These are phyloP conservation scores for Fusarium papillatum DNA, from an alignment of 2,329 filamentous ascomycete species.

Conservation along the genomic window DNA sequence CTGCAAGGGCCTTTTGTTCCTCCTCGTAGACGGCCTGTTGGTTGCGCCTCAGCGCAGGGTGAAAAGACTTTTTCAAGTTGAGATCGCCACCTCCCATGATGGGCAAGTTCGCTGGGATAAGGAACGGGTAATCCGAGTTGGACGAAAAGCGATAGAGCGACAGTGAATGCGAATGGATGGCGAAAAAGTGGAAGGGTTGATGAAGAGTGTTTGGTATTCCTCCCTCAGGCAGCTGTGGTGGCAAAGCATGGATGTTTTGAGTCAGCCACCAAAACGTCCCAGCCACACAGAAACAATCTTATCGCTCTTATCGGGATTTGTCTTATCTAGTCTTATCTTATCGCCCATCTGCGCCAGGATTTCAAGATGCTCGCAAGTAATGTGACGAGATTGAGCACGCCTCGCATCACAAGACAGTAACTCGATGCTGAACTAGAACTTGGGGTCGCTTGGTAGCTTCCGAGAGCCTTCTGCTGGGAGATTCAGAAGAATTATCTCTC, in stretches of 20 bases:
- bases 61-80: slow-evolving; percentile 96
- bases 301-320: slow-evolving; percentile 3
- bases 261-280: slow-evolving; percentile 10
- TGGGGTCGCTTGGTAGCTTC: background rate
- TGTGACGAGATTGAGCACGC: background rate
- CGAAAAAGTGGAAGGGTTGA: background rate
- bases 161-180: slow-evolving; percentile 17
- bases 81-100: slow-evolving; percentile 95
- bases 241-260: slow-evolving; percentile 23
- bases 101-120: slow-evolving; percentile 33
- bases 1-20: slow-evolving; percentile 92
- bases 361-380: background rate
- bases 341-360: background rate
- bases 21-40: slow-evolving; percentile 92
- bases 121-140: slow-evolving; percentile 16
- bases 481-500: background rate
- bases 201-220: slow-evolving; percentile 2
- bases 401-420: background rate
- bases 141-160: background rate
- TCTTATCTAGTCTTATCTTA: background rate
- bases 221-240: slow-evolving; percentile 28
- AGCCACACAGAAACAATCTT: slow-evolving; percentile 35
- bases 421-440: background rate
- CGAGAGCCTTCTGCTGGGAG: background rate
- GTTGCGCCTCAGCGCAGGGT: slow-evolving; percentile 91